Evolutionary conservation across 2,329 filamentous ascomycete genomes (phyloP).

Genomic region (Tothia fuscella): DNA sequence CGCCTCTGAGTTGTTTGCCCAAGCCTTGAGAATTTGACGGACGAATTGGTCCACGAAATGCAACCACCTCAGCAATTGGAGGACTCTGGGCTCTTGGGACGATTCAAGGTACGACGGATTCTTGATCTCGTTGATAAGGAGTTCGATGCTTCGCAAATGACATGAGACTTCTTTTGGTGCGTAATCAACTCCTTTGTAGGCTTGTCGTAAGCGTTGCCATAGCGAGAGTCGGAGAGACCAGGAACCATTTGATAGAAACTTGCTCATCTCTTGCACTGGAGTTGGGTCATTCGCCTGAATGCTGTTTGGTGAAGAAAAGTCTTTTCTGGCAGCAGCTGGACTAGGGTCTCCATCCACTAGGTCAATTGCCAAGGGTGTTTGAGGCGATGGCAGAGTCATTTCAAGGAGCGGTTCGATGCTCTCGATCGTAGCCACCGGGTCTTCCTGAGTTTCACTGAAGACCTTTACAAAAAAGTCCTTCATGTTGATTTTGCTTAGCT

Average conservation of each 20-base stretch:
- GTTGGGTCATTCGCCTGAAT: slow-evolving; percentile 6
- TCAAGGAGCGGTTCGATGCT: slow-evolving; percentile 87
- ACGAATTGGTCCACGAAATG: slow-evolving; percentile 70
- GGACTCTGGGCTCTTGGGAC: slow-evolving; percentile 51
- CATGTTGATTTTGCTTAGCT: slow-evolving; percentile 83
- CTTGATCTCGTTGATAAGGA: slow-evolving; percentile 61
- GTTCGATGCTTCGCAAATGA: slow-evolving; percentile 72
- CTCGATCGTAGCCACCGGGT: slow-evolving; percentile 78
- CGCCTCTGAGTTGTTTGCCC: slow-evolving; percentile 54
- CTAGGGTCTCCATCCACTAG: not conserved
- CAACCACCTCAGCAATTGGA: slow-evolving; percentile 61
- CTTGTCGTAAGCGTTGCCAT: slow-evolving; percentile 83
- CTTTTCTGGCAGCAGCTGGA: not conserved
- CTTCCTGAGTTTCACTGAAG: slow-evolving; percentile 71
- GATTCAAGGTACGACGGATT: slow-evolving; percentile 43
- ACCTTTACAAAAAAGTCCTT: slow-evolving; percentile 93
- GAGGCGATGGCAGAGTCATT: slow-evolving; percentile 17
- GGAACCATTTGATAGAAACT: slow-evolving; percentile 70
- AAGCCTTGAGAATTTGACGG: slow-evolving; percentile 54
- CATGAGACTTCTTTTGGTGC: slow-evolving; percentile 81
- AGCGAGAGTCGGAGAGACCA: slow-evolving; percentile 75
- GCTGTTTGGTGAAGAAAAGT: not conserved
- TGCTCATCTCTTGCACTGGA: slow-evolving; percentile 61
- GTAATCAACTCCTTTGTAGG: slow-evolving; percentile 77
- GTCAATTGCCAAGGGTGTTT: not conserved